A percentile compares a stretch with the other conserved stretches of the same genome.
phyloP scores from a whole-genome alignment of 805 yeast genomes.

The Kluyveromyces siamensis region DNA sequence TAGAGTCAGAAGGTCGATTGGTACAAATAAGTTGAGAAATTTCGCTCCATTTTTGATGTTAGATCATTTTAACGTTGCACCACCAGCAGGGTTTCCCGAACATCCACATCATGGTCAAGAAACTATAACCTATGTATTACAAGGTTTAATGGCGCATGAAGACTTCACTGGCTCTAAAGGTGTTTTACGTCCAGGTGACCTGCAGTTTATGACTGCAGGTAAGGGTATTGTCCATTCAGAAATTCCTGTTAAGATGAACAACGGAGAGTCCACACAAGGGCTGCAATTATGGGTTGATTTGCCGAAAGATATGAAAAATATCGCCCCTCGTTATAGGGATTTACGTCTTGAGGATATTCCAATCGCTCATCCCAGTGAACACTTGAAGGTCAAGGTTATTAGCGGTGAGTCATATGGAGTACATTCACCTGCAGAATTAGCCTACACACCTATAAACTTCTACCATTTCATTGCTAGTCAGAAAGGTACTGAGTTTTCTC shows the following conservation, averaged over 20 bases:
- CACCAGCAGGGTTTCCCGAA: slow-evolving; percentile 71
- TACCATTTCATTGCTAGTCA: slow-evolving; percentile 58
- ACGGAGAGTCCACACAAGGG: slow-evolving; percentile 48
- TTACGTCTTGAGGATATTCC: slow-evolving; percentile 66
- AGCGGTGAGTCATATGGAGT: slow-evolving; percentile 72
- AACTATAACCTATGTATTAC: slow-evolving; percentile 59
- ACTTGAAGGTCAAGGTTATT: slow-evolving; percentile 54
- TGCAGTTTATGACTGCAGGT: slow-evolving; percentile 94
- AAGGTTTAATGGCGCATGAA: slow-evolving; percentile 68
- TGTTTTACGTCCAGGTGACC: slow-evolving; percentile 67
- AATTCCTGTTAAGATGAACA: slow-evolving; percentile 57
- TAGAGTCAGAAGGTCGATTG: slow-evolving; percentile 70
- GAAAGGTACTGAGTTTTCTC: slow-evolving; percentile 50
- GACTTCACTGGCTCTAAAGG: slow-evolving; percentile 86
- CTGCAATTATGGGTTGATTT: slow-evolving; percentile 85
- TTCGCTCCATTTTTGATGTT: slow-evolving; percentile 77
- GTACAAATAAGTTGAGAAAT: slow-evolving; percentile 55
- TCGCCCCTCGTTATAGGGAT: slow-evolving; percentile 72
- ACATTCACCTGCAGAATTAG: slow-evolving; percentile 63
- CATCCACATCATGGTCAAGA: slow-evolving; percentile 82
- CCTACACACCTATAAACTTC: slow-evolving; percentile 73
- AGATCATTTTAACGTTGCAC: slow-evolving; percentile 62
- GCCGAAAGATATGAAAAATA: slow-evolving; percentile 53
- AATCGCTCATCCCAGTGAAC: slow-evolving; percentile 52
- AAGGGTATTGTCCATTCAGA: slow-evolving; percentile 80